Base-by-base conservation (phyloP, 169 alveolate species). In the Cryptosporidium bovis region DNA sequence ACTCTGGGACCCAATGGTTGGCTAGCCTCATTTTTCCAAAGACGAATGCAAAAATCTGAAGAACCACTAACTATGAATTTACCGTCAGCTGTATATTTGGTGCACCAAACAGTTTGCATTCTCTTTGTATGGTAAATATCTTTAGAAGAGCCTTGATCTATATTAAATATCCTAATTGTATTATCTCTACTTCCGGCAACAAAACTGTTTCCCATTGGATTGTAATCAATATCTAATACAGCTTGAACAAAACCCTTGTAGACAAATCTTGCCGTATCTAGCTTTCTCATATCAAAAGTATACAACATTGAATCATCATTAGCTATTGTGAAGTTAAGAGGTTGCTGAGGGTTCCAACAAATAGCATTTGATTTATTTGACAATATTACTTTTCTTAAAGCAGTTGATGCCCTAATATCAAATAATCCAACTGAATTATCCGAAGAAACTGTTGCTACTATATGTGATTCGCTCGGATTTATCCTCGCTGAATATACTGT, bases 281-380 rank as follows among this genome's bases (percentile, higher is more conserved):
- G 92, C 71, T 96, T 94, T 84, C 99, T 94, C 97, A 97, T 96
- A 90, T 98, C 99, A 92, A 97, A 98, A 24, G 99, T 96, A 92
- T 98, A 98, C 46, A 97, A 91, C 93, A 97, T 97, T 31, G 98
- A 94, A 92, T 98, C 99, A 85, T 98, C 99, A 91, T 97, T 97
- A 29, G 99, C 99, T 18, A 96, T 97, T 15, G 98, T 97, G 89
- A 98, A 97, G 82, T 97, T 95, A 71, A 97, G 87, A 40, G 99
- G 99, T 67, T 98, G 98, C 82, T 95, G 96, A 13, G 99, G 99
- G 91, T 98, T 98, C 99, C 99, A 98, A 66, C 99, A 92, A 15
- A 98, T 67, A 53, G 98, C 97, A 64, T 96, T 95, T 65, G 97
- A 92, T 82, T 98, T 93, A 93, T 95, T 95, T 90, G 93, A 93